Percentiles rank a stretch among this genome's conserved stretches.
These are phyloP conservation scores for Solanum peruvianum DNA, from an alignment of 257 asterid species.

Conservation along the genomic window DNA sequence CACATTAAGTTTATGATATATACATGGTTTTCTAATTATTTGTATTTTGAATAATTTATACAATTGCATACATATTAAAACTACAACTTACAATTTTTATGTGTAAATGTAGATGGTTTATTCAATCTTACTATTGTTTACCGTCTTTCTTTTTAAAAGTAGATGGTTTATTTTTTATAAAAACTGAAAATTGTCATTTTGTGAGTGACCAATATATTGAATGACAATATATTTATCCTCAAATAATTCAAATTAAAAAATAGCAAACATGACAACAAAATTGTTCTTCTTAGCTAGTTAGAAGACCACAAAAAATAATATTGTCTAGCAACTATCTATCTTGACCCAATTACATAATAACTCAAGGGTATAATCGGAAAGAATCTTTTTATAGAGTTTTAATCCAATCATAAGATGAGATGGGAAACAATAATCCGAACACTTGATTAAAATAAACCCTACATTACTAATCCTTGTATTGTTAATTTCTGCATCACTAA, in stretches of 20 bases:
- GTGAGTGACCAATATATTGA: background rate
- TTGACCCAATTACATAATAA: background rate
- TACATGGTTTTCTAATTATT: too few relatives aligned
- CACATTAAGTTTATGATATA: background rate
- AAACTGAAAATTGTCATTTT: background rate
- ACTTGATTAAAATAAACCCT: background rate
- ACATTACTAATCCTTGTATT: background rate
- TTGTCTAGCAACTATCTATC: background rate
- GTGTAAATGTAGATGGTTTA: background rate
- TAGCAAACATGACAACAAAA: background rate
- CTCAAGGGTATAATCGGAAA: too few relatives aligned
- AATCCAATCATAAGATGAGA: background rate
- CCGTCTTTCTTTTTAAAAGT: too few relatives aligned
- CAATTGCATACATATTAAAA: background rate
- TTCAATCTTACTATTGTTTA: too few relatives aligned
- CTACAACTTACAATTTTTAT: background rate
- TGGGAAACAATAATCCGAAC: background rate
- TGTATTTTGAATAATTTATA: background rate
- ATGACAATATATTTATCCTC: background rate
- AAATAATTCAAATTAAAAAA: background rate
- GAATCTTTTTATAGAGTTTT: background rate
- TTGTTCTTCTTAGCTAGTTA: background rate
- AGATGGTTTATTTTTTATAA: too few relatives aligned
- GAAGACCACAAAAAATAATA: background rate
- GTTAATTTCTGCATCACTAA: background rate